Percentiles rank a stretch among this genome's conserved stretches.
phyloP scores from a whole-genome alignment of 805 yeast genomes.

The Kuraishia floccosa region DNA sequence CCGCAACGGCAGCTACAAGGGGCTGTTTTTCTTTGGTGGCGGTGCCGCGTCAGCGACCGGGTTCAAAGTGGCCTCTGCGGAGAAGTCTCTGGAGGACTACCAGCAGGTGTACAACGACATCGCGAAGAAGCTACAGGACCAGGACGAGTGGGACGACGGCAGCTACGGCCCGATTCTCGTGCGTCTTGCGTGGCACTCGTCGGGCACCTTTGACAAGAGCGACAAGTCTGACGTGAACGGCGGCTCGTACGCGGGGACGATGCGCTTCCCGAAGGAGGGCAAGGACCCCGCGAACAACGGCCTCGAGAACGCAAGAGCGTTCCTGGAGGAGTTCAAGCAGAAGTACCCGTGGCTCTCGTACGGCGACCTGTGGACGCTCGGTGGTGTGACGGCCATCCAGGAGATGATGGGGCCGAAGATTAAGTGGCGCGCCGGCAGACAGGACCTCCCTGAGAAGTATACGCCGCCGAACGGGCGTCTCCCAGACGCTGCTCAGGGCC shows the following conservation, averaged over 20 bases:
- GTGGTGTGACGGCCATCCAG: conserved; percentile 57
- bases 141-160: conserved; percentile 50
- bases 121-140: conserved; percentile 47
- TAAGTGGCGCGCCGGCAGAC: conserved; percentile 44
- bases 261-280: conserved; percentile 39
- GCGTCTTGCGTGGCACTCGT: conserved; percentile 38
- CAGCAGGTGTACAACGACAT: conserved; percentile 63
- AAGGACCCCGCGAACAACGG: conserved; percentile 39
- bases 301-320: conserved; percentile 40
- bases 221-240: conserved; percentile 27
- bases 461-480: conserved; percentile 38
- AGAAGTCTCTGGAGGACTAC: conserved; percentile 37
- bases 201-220: conserved; percentile 32
- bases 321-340: conserved; percentile 40
- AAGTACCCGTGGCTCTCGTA: conserved; percentile 51
- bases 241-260: conserved; percentile 43
- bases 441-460: conserved; percentile 18
- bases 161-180: conserved; percentile 38
- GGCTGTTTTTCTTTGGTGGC: conserved; percentile 16
- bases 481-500: conserved; percentile 36
- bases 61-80: conserved; percentile 18
- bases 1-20: conserved; percentile 8
- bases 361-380: conserved; percentile 64
- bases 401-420: conserved; percentile 54
- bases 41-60: conserved; percentile 24